phyloP scores from a whole-genome alignment of 164 flowering plant species.

The Berberis thunbergii region DNA sequence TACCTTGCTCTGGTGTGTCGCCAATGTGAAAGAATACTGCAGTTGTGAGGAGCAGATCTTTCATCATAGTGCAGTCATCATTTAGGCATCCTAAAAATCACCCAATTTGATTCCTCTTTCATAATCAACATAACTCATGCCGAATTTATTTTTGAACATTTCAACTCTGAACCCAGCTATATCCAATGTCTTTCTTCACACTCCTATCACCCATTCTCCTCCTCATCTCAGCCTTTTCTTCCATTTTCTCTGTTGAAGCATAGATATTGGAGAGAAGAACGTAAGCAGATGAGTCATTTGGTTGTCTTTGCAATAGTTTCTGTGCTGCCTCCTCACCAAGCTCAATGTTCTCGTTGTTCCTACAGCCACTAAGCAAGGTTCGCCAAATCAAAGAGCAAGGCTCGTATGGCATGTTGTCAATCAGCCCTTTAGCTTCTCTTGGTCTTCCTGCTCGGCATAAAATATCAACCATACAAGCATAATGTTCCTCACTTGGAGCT shows the following conservation, averaged over 20 bases:
- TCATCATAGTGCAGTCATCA: no score
- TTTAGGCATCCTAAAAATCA: no score
- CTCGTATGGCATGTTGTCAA: conserved; percentile 18
- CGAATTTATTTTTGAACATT: not conserved
- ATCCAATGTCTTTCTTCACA: conserved; percentile 15
- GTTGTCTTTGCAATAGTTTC: conserved; percentile 18
- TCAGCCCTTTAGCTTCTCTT: conserved; percentile 21
- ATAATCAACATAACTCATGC: no score
- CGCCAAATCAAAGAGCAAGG: conserved; percentile 23
- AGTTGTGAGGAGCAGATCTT: no score
- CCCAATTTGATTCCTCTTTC: no score
- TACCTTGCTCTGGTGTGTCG: no score
- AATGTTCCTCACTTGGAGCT: conserved; percentile 22
- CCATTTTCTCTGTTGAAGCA: conserved; percentile 16
- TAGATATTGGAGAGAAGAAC: conserved; percentile 25
- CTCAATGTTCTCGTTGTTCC: conserved; percentile 8
- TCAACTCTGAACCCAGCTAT: conserved; percentile 17
- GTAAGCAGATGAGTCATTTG: conserved; percentile 22
- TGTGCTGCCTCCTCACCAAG: conserved; percentile 20
- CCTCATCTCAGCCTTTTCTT: conserved; percentile 20
- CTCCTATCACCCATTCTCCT: conserved; percentile 17
- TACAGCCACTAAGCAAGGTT: conserved; percentile 20
- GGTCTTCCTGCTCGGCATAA: conserved; percentile 17
- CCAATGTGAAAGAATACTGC: no score
- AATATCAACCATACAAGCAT: conserved; percentile 22